These are phyloP conservation scores for Didymella arachidicola DNA, from an alignment of 2,329 filamentous ascomycete species.

Conservation along the genomic window DNA sequence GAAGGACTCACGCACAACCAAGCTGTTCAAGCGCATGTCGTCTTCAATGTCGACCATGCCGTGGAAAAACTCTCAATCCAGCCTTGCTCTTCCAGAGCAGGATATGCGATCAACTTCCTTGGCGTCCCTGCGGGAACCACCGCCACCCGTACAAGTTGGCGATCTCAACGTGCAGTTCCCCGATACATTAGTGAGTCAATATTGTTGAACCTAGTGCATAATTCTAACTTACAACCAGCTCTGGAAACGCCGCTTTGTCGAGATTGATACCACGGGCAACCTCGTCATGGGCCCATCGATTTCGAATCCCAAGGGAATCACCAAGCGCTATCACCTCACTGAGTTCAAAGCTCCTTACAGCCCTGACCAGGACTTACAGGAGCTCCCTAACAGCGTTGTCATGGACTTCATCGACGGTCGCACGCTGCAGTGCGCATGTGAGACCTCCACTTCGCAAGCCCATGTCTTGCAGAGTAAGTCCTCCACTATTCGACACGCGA, in stretches of 20 bases:
- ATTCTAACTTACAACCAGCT: constrained; percentile 56
- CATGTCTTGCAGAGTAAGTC: constrained; percentile 49
- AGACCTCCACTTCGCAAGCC: constrained; percentile 45
- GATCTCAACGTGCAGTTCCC: constrained; percentile 98
- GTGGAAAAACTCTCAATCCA: constrained; percentile 57
- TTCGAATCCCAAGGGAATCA: constrained; percentile 67
- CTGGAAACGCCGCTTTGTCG: constrained; percentile 93
- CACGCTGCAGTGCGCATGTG: constrained; percentile 66
- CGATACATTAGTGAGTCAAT: constrained; percentile 72
- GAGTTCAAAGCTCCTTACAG: constrained; percentile 82
- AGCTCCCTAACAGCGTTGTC: constrained; percentile 84
- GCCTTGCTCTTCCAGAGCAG: constrained; percentile 52
- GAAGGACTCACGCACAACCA: constrained; percentile 64
- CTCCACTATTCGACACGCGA: too few species aligned
- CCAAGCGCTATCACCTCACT: constrained; percentile 83
- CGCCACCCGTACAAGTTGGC: constrained; percentile 73
- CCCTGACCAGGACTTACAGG: constrained; percentile 90
- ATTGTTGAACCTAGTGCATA: too few species aligned
- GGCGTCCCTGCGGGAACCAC: constrained; percentile 51
- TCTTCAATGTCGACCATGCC: constrained; percentile 62
- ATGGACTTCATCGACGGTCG: constrained; percentile 69
- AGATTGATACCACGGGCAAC: constrained; percentile 83
- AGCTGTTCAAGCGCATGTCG: constrained; percentile 73
- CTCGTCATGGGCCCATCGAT: constrained; percentile 78
- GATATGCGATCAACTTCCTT: constrained; percentile 38